These are phyloP conservation scores for Candida sithepensis DNA, from an alignment of 805 yeast genomes.

Conservation along the genomic window DNA sequence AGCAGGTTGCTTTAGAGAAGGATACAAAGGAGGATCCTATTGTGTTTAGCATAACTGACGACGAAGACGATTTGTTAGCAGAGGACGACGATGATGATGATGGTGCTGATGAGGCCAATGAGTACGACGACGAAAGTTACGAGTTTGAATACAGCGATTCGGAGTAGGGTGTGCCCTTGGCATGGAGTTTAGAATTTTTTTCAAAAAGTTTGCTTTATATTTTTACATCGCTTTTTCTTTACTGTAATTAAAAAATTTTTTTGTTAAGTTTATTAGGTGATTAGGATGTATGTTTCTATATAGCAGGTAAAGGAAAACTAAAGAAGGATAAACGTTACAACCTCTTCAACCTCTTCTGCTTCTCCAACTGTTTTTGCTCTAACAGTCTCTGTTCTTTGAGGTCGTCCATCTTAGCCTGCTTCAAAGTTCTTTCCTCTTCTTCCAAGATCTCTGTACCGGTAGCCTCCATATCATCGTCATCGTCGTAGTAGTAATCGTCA, in stretches of 20 bases:
- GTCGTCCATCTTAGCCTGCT: conserved; percentile 75
- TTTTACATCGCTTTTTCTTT: background rate
- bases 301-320: background rate
- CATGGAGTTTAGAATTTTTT: too few species aligned
- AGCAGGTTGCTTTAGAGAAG: too few species aligned
- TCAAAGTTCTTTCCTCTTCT: conserved; percentile 72
- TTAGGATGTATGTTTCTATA: background rate
- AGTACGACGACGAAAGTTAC: conserved; percentile 32
- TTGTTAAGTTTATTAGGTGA: background rate
- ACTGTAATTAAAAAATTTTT: too few species aligned
- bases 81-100: conserved; percentile 5
- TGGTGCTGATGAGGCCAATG: conserved; percentile 4
- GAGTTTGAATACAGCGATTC: conserved; percentile 44
- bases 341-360: conserved; percentile 35
- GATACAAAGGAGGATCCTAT: background rate
- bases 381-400: conserved; percentile 62
- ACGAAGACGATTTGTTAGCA: background rate
- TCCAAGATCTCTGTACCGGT: conserved; percentile 83
- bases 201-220: too few species aligned
- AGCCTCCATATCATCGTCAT: conserved; percentile 85
- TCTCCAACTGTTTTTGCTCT: conserved; percentile 42
- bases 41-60: background rate
- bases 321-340: background rate
- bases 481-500: conserved; percentile 39
- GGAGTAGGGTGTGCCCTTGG: conserved; percentile 9